Evolutionary conservation across 108 stramenopile species (phyloP).

Genomic region (Nitzschia inconspicua): DNA sequence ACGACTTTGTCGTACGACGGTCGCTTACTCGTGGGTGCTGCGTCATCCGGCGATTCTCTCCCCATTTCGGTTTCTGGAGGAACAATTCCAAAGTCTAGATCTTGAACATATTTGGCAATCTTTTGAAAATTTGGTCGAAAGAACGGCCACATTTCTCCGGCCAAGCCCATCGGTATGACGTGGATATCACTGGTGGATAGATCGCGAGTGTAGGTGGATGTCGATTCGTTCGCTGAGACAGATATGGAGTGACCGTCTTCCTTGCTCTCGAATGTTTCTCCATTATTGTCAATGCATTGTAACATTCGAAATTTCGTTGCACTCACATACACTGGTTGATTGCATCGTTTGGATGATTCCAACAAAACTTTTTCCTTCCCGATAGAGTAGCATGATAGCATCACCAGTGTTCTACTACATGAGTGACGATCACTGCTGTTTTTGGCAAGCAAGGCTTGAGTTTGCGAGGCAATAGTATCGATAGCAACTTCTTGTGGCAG

Average conservation of each 20-base stretch:
- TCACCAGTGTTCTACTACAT: conserved; percentile 36
- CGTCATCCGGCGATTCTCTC: not conserved
- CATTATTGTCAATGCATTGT: conserved; percentile 29
- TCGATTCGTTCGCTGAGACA: not conserved
- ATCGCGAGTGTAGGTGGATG: conserved; percentile 18
- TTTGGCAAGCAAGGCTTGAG: conserved; percentile 23
- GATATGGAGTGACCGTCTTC: too few relatives aligned
- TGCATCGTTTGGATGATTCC: conserved; percentile 27
- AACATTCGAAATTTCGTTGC: conserved; percentile 52
- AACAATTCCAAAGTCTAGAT: conserved; percentile 20
- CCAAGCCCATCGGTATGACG: conserved; percentile 51
- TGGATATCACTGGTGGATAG: conserved; percentile 43
- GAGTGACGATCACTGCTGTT: not conserved
- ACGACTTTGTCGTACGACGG: conserved; percentile 41
- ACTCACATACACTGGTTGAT: conserved; percentile 40
- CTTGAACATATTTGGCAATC: conserved; percentile 35
- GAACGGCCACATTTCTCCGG: conserved; percentile 58
- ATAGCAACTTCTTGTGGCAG: conserved; percentile 49
- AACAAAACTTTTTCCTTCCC: conserved; percentile 71
- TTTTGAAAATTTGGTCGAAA: conserved; percentile 55
- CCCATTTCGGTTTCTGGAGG: not conserved
- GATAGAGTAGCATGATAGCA: conserved; percentile 67
- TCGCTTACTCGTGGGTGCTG: not conserved
- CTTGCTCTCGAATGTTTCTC: not conserved
- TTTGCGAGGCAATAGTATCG: conserved; percentile 35